phyloP scores from a whole-genome alignment of 2,329 filamentous ascomycete genomes.

The Celoporthe dispersa region DNA sequence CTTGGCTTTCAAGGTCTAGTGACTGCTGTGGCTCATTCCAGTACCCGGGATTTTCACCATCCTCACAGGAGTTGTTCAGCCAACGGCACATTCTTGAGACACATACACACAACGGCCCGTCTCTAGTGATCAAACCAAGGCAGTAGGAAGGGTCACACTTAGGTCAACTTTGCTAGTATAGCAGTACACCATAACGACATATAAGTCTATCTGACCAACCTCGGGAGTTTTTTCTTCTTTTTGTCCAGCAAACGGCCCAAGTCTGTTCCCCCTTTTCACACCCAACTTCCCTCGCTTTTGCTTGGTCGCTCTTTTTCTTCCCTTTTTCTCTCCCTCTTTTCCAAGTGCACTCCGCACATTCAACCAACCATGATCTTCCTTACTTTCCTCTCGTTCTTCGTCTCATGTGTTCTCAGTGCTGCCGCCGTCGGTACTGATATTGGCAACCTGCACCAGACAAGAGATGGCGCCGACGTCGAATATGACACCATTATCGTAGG shows the following conservation, averaged over 20 bases:
- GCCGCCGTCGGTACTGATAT: background rate
- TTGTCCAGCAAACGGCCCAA: background rate
- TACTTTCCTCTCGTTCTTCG: background rate
- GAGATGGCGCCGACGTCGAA: background rate
- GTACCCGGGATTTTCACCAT: background rate
- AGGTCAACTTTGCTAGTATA: background rate
- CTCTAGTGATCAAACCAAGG: background rate
- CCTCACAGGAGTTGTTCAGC: background rate
- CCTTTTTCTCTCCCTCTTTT: background rate
- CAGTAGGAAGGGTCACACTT: background rate
- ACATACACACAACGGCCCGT: background rate
- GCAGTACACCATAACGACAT: background rate
- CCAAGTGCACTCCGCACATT: background rate
- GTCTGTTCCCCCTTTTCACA: background rate
- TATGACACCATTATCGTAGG: slow-evolving; percentile 64
- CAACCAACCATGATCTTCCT: background rate
- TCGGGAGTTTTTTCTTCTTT: background rate
- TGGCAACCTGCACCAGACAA: background rate
- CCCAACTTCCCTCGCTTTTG: background rate
- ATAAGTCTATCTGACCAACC: background rate
- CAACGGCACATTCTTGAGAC: background rate
- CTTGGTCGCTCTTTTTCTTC: background rate
- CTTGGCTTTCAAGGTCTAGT: background rate
- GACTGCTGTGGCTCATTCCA: background rate
- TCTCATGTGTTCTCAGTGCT: background rate